Percentiles rank a stretch among this genome's conserved stretches.
Evolutionary conservation across 1,284 basidiomycete species (phyloP).

Genomic region (Melampsora abietis-canadensis): DNA sequence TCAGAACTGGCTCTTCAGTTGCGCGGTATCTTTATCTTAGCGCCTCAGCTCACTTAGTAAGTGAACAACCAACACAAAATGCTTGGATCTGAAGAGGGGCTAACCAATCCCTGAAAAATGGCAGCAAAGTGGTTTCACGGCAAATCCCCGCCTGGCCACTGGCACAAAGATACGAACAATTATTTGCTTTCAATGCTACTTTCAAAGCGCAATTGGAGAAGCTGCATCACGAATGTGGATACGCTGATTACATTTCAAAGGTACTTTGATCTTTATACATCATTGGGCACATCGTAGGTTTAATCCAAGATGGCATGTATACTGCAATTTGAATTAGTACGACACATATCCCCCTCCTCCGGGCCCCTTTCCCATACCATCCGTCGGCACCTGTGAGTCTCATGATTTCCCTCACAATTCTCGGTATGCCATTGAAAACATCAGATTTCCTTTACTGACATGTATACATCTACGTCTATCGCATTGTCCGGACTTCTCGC

Average conservation of each 20-base stretch:
- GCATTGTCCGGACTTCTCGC: not conserved
- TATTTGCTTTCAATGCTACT: constrained; percentile 36
- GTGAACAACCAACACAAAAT: not conserved
- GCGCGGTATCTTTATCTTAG: constrained; percentile 12
- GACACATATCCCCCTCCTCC: constrained; percentile 25
- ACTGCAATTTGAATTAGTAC: not conserved
- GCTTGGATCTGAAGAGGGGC: not conserved
- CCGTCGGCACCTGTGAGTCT: constrained; percentile 18
- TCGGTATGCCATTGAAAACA: not conserved
- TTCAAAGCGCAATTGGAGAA: constrained; percentile 10
- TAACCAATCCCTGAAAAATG: not conserved
- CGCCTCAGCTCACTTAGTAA: constrained; percentile 21
- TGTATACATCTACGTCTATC: not conserved
- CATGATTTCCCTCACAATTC: not conserved
- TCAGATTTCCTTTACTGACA: not conserved
- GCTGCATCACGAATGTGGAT: constrained; percentile 34
- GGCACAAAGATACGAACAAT: constrained; percentile 25
- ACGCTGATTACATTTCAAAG: constrained; percentile 37
- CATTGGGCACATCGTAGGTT: not conserved
- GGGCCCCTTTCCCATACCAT: constrained; percentile 12
- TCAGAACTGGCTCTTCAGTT: constrained; percentile 14
- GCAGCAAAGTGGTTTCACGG: constrained; percentile 16
- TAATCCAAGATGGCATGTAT: not conserved
- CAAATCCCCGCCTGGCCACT: constrained; percentile 20
- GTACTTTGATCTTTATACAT: not conserved